Evolutionary conservation across 768 basidiomycete species (phyloP).

Genomic region (Imleria badia): DNA sequence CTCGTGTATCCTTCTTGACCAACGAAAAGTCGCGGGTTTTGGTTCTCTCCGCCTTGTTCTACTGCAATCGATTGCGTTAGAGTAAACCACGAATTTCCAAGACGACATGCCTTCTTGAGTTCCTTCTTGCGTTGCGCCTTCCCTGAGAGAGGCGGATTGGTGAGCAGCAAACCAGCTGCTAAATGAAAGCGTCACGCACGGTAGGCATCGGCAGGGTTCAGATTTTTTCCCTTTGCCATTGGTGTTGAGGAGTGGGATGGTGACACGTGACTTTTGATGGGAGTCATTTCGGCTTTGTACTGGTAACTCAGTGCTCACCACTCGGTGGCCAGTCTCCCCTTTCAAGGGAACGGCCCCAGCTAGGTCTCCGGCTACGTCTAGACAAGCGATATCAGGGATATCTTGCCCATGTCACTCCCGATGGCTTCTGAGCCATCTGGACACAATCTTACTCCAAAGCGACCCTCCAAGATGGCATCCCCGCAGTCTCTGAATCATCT

Average conservation of each 20-base stretch:
- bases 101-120: constrained; percentile 71
- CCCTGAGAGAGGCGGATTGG: constrained; percentile 45
- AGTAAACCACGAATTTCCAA: constrained; percentile 11
- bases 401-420: constrained; percentile 22
- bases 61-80: constrained; percentile 41
- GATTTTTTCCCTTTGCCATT: constrained; percentile 86
- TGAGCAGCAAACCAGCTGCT: constrained; percentile 2
- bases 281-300: constrained; percentile 21
- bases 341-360: constrained; percentile 47
- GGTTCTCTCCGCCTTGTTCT: constrained; percentile 86
- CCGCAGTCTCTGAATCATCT: constrained; percentile 75
- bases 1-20: constrained; percentile 91
- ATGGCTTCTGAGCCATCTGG: constrained; percentile 27
- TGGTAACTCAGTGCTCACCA: not conserved
- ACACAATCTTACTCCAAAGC: constrained; percentile 49
- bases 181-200: constrained; percentile 50
- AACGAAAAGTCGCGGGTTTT: constrained; percentile 87
- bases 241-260: not conserved
- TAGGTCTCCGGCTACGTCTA: constrained; percentile 12
- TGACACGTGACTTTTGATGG: constrained; percentile 27
- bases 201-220: constrained; percentile 94
- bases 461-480: constrained; percentile 66
- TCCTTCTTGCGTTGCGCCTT: constrained; percentile 94
- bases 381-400: constrained; percentile 17
- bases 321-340: constrained; percentile 40